phyloP scores from a whole-genome alignment of 2,329 filamentous ascomycete genomes.

The Stenocarpella maydis region DNA sequence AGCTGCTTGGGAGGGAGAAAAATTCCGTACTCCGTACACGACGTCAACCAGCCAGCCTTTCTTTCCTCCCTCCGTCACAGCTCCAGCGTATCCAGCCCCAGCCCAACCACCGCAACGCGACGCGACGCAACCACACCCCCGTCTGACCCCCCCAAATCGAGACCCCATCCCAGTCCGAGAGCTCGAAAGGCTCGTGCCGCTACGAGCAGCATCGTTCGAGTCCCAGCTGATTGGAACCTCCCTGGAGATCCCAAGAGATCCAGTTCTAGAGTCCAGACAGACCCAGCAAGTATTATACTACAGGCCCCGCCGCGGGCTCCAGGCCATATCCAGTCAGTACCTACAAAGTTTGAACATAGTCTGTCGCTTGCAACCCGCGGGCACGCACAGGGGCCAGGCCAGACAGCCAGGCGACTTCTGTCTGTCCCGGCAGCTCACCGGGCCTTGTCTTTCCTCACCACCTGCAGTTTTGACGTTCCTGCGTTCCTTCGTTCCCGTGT shows the following conservation, averaged over 20 bases:
- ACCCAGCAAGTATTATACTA: background rate
- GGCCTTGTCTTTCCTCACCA: background rate
- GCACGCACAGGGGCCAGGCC: too few relatives aligned
- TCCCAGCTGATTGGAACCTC: slow-evolving; percentile 17
- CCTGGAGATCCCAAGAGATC: slow-evolving; percentile 14
- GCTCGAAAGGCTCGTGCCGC: slow-evolving; percentile 13
- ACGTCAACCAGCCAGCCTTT: background rate
- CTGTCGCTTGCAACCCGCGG: too few relatives aligned
- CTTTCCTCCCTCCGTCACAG: too few relatives aligned
- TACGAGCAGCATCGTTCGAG: slow-evolving; percentile 1
- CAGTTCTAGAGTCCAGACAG: slow-evolving; percentile 15
- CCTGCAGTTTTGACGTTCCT: too few relatives aligned
- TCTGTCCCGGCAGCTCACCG: background rate
- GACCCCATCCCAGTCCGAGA: background rate
- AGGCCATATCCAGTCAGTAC: background rate
- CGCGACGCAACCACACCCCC: background rate
- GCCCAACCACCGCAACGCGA: slow-evolving; percentile 7
- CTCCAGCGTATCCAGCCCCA: too few relatives aligned
- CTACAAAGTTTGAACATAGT: too few relatives aligned
- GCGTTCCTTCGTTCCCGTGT: too few relatives aligned
- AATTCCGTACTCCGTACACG: slow-evolving; percentile 20
- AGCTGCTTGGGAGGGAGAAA: slow-evolving; percentile 17
- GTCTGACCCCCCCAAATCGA: background rate
- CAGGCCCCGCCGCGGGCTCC: background rate
- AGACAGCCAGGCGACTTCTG: background rate